Evolutionary conservation across 1,139 yeast genomes (phyloP).

Genomic region (Pichia sp.): DNA sequence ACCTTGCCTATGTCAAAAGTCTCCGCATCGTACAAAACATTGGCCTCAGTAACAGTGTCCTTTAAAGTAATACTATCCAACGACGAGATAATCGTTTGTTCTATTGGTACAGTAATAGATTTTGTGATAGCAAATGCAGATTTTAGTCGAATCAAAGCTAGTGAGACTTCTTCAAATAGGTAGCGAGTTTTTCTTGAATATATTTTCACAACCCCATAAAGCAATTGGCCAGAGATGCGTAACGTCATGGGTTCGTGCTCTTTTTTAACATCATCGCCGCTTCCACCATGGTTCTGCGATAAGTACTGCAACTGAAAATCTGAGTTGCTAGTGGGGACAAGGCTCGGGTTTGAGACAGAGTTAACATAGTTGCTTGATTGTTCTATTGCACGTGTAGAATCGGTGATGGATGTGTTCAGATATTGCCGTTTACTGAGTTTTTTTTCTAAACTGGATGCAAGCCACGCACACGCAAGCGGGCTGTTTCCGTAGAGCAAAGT

Average conservation of each 20-base stretch:
- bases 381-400: slow-evolving; percentile 56
- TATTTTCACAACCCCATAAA: slow-evolving; percentile 84
- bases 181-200: slow-evolving; percentile 84
- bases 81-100: slow-evolving; percentile 35
- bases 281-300: slow-evolving; percentile 6
- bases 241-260: slow-evolving; percentile 58
- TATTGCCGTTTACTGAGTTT: slow-evolving; percentile 75
- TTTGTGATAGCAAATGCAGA: slow-evolving; percentile 58
- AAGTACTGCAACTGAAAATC: slow-evolving; percentile 11
- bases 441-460: slow-evolving; percentile 85
- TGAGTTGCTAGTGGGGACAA: slow-evolving; percentile 1
- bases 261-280: neutral
- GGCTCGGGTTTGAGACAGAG: neutral
- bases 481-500: slow-evolving; percentile 61
- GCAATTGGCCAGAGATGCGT: slow-evolving; percentile 80
- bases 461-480: slow-evolving; percentile 88
- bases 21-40: slow-evolving; percentile 57
- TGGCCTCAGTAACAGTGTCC: slow-evolving; percentile 77
- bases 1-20: slow-evolving; percentile 55
- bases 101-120: slow-evolving; percentile 31
- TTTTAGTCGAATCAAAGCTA: slow-evolving; percentile 68
- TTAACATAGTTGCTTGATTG: slow-evolving; percentile 19
- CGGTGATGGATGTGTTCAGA: slow-evolving; percentile 63
- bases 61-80: slow-evolving; percentile 56
- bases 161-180: slow-evolving; percentile 78